Conservation (phyloP, 2,329 filamentous ascomycete species). For the Berkeleyomyces basicola region DNA sequence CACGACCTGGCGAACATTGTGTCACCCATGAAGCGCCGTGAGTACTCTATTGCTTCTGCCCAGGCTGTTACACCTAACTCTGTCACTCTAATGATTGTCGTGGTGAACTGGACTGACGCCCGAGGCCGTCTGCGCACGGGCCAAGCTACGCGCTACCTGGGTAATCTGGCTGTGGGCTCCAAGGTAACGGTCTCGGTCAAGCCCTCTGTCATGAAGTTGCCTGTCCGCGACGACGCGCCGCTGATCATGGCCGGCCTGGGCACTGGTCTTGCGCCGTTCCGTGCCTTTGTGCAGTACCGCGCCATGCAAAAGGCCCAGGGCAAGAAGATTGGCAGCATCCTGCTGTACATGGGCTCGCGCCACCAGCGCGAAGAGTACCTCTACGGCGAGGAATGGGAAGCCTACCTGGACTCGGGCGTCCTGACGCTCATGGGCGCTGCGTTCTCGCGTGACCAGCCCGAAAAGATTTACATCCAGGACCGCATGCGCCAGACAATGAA, state of each 20-base stretch:
- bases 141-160: constrained; percentile 83
- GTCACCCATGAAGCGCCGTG: constrained; percentile 80
- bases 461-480: constrained; percentile 99
- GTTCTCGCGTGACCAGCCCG: constrained; percentile 88
- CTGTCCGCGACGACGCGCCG: constrained; percentile 67
- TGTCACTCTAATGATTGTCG: constrained; percentile 93
- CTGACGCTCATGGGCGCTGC: constrained; percentile 86
- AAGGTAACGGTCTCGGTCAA: constrained; percentile 87
- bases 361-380: constrained; percentile 98
- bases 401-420: constrained; percentile 86
- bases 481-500: constrained; percentile 78
- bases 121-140: constrained; percentile 78
- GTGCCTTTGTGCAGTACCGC: constrained; percentile 94
- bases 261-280: constrained; percentile 96
- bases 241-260: constrained; percentile 99
- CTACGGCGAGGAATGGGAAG: constrained; percentile 98
- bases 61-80: constrained; percentile 82
- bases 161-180: constrained; percentile 54
- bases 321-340: constrained; percentile 81
- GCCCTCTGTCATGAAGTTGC: constrained; percentile 98
- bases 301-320: constrained; percentile 97
- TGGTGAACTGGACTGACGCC: constrained; percentile 86
- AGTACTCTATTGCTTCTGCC: constrained; percentile 97
- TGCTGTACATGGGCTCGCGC: constrained; percentile 91
- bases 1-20: constrained; percentile 80